These are phyloP conservation scores for Darksidea phi DNA, from an alignment of 495 filamentous ascomycete species.

Conservation along the genomic window DNA sequence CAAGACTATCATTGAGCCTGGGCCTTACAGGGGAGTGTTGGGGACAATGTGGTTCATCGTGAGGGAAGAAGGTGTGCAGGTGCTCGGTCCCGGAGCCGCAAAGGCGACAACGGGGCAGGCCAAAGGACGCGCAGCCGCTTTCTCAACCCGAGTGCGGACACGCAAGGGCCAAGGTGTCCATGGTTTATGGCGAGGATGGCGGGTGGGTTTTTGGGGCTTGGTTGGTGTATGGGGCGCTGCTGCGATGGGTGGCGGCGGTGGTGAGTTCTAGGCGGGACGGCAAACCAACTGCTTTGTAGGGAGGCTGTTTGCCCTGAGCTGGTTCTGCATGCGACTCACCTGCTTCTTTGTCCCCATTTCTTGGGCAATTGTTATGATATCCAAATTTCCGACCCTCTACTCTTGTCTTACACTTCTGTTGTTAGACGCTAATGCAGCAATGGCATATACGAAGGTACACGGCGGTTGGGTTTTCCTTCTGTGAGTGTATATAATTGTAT, in stretches of 20 bases:
- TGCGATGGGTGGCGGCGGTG: constrained; percentile 54
- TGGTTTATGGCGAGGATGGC: constrained; percentile 91
- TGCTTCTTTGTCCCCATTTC: no score
- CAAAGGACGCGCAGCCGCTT: constrained; percentile 29
- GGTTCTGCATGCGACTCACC: no score
- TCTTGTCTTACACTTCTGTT: no score
- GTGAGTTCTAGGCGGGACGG: constrained; percentile 49
- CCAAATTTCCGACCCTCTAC: no score
- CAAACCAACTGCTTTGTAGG: no score
- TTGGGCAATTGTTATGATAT: no score
- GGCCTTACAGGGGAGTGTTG: constrained; percentile 74
- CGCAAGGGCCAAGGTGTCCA: constrained; percentile 75
- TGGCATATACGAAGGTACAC: no score
- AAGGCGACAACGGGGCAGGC: constrained; percentile 42
- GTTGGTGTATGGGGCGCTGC: constrained; percentile 80
- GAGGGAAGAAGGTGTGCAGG: constrained; percentile 67
- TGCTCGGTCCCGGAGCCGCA: constrained; percentile 43
- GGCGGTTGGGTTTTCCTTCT: no score
- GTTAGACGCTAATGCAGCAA: no score
- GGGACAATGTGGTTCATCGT: constrained; percentile 87
- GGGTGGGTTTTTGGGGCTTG: constrained; percentile 92
- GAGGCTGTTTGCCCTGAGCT: no score
- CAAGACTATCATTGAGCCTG: constrained; percentile 71
- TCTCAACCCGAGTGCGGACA: constrained; percentile 47
- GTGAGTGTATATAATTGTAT: no score